Evolutionary conservation across 129 eudicot genomes (phyloP).

Genomic region (Dittrichia graveolens): DNA sequence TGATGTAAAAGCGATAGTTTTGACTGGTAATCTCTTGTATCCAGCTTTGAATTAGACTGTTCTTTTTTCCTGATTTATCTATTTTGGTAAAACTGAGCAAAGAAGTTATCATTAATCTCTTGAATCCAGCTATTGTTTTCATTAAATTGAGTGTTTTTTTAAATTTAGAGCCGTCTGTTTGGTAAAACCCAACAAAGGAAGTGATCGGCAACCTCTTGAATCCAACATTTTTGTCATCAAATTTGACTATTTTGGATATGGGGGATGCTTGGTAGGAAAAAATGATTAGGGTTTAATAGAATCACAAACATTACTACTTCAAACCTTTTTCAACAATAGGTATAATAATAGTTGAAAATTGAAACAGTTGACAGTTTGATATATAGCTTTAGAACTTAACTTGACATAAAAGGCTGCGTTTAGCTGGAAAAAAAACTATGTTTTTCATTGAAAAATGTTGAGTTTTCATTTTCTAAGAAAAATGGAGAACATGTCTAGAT

Average conservation of each 20-base stretch:
- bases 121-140: background rate
- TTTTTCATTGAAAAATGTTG: no score
- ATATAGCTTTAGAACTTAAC: no score
- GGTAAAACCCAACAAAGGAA: background rate
- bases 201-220: background rate
- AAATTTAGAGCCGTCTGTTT: conserved; percentile 6
- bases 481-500: no score
- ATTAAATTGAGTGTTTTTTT: background rate
- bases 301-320: background rate
- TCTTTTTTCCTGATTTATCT: background rate
- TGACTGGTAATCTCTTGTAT: conserved; percentile 59
- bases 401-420: no score
- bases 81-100: conserved; percentile 9
- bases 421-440: no score
- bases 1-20: conserved; percentile 87
- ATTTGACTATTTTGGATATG: no score
- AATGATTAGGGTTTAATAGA: background rate
- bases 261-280: background rate
- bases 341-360: no score
- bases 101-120: background rate
- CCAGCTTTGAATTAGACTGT: background rate
- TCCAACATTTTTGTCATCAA: background rate
- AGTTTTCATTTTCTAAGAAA: no score
- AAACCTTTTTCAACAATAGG: background rate
- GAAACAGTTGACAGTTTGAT: no score